These are phyloP conservation scores for Rhizodiscina lignyota DNA, from an alignment of 495 filamentous ascomycete genomes.

Conservation along the genomic window DNA sequence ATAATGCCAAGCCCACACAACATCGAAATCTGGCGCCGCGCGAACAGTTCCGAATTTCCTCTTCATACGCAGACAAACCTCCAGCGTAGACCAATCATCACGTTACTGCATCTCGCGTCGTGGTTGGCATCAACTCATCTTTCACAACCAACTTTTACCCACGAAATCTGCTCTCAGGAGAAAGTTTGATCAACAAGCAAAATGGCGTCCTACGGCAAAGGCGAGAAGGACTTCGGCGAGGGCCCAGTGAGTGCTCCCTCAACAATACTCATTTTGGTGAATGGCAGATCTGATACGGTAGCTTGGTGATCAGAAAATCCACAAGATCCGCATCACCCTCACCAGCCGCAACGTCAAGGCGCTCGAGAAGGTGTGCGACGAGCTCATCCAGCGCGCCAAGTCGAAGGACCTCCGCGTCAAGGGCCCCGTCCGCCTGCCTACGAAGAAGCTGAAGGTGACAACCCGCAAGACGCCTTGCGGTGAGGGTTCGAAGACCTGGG, in stretches of 20 bases:
- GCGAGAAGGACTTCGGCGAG: slow-evolving; percentile 87
- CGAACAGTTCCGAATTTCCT: no score
- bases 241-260: slow-evolving; percentile 55
- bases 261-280: background rate
- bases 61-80: no score
- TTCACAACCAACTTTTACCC: no score
- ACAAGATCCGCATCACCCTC: slow-evolving; percentile 97
- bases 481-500: slow-evolving; percentile 99
- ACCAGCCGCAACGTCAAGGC: slow-evolving; percentile 81
- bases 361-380: slow-evolving; percentile 95
- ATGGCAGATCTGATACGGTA: slow-evolving; percentile 2
- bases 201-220: slow-evolving; percentile 92
- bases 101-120: slow-evolving; percentile 1
- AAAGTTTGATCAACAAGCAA: no score
- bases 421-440: slow-evolving; percentile 96
- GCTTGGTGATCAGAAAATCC: slow-evolving; percentile 56
- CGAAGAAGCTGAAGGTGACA: slow-evolving; percentile 91
- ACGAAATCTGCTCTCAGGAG: no score
- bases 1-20: no score
- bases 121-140: background rate
- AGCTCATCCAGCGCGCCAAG: slow-evolving; percentile 97
- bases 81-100: slow-evolving; percentile 1
- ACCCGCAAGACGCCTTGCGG: slow-evolving; percentile 94
- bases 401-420: slow-evolving; percentile 96
- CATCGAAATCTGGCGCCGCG: no score